Conservation (phyloP, 257 asterid genomes). For the Nicotiana paniculata region DNA sequence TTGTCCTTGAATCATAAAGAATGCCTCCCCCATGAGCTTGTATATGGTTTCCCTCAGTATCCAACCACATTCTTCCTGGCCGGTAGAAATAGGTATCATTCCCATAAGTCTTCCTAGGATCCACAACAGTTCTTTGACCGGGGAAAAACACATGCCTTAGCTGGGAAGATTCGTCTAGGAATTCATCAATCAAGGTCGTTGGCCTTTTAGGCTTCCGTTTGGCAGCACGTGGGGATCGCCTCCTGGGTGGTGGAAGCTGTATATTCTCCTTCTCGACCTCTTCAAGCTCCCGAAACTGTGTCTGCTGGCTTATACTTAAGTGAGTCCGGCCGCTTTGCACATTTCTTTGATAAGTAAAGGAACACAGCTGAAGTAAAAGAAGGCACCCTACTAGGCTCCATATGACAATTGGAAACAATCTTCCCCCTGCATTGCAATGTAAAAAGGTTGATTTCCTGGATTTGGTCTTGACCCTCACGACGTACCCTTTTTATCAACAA, state of each 20-base stretch:
- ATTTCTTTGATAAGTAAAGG: constrained; percentile 33
- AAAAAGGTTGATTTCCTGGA: constrained; percentile 56
- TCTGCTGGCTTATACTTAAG: constrained; percentile 20
- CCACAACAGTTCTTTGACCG: constrained; percentile 41
- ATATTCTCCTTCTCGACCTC: constrained; percentile 75
- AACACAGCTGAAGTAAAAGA: constrained; percentile 52
- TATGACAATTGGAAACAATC: constrained; percentile 33
- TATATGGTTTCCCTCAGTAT: constrained; percentile 86
- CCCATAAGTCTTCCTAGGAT: constrained; percentile 46
- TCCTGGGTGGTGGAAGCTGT: constrained; percentile 67
- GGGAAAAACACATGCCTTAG: constrained; percentile 79
- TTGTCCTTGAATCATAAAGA: constrained; percentile 53
- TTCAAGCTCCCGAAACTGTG: constrained; percentile 49
- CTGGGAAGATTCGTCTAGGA: constrained; percentile 80
- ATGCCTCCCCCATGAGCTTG: constrained; percentile 99
- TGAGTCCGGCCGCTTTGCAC: constrained; percentile 23
- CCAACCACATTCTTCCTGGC: constrained; percentile 90
- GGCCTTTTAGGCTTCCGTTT: constrained; percentile 71
- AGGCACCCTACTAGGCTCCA: constrained; percentile 65
- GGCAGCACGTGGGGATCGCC: constrained; percentile 76
- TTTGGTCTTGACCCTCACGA: constrained; percentile 71
- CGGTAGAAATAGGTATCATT: constrained; percentile 49
- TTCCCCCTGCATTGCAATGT: constrained; percentile 81
- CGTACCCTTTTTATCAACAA: constrained; percentile 40
- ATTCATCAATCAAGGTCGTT: constrained; percentile 69